Conservation (phyloP, 805 yeast genomes). For the Kodamaea neixiangensis region DNA sequence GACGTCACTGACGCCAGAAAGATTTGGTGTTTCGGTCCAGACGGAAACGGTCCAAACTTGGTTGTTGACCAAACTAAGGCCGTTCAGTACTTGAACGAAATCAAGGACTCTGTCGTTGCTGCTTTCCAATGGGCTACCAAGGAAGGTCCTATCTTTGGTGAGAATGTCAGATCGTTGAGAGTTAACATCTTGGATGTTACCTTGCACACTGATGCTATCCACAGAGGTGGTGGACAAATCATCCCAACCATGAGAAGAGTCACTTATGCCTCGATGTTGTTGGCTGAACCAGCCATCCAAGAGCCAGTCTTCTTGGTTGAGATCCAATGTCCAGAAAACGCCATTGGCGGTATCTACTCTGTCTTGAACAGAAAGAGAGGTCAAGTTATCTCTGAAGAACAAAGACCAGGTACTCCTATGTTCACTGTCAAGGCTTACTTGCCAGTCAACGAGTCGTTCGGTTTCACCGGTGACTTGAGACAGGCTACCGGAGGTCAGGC, state of each 20-base stretch:
- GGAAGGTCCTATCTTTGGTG: slow-evolving; percentile 99
- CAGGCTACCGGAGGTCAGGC: slow-evolving; percentile 99
- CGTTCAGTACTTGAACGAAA: slow-evolving; percentile 97
- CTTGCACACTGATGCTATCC: slow-evolving; percentile 99
- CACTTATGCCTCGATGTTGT: slow-evolving; percentile 95
- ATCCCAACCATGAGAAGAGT: slow-evolving; percentile 99
- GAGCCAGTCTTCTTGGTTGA: slow-evolving; percentile 99
- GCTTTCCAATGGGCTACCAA: slow-evolving; percentile 99
- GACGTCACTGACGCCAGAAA: slow-evolving; percentile 99
- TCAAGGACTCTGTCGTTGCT: slow-evolving; percentile 99
- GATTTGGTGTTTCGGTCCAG: slow-evolving; percentile 99
- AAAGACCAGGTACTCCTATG: slow-evolving; percentile 99
- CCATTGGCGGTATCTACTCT: slow-evolving; percentile 99
- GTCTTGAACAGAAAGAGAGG: slow-evolving; percentile 99
- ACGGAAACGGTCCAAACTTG: slow-evolving; percentile 97
- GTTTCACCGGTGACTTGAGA: slow-evolving; percentile 99
- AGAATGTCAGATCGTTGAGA: slow-evolving; percentile 93
- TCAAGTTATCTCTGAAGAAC: slow-evolving; percentile 98
- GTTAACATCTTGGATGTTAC: slow-evolving; percentile 98
- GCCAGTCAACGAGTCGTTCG: slow-evolving; percentile 99
- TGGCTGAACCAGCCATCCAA: slow-evolving; percentile 98
- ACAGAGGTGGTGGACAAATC: slow-evolving; percentile 99
- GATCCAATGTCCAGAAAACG: slow-evolving; percentile 99
- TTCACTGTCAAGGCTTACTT: slow-evolving; percentile 99
- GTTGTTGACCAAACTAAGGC: slow-evolving; percentile 99